Conservation (phyloP, 1,284 basidiomycete genomes). For the Sanghuangporus weigelae region DNA sequence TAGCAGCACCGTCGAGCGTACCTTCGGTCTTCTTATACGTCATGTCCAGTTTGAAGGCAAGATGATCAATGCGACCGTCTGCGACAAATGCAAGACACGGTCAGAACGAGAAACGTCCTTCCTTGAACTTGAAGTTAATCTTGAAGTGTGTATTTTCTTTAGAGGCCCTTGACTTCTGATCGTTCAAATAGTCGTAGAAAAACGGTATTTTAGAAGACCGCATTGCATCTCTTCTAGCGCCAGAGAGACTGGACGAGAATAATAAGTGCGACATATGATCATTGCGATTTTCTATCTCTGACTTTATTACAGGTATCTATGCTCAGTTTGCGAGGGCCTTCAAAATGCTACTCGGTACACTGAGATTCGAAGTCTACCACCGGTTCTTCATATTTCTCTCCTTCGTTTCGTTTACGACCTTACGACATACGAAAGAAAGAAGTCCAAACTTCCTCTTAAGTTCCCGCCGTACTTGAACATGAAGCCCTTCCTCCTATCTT, state of each 20-base stretch:
- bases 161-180: slow-evolving; percentile 1
- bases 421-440: slow-evolving; percentile 72
- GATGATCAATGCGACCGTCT: slow-evolving; percentile 74
- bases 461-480: slow-evolving; percentile 78
- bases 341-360: slow-evolving; percentile 76
- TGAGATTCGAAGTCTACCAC: slow-evolving; percentile 65
- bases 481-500: slow-evolving; percentile 47
- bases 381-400: slow-evolving; percentile 83
- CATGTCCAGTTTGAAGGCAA: slow-evolving; percentile 74
- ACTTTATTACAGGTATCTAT: slow-evolving; percentile 57
- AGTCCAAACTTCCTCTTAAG: slow-evolving; percentile 71
- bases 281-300: background rate
- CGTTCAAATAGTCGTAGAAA: slow-evolving; percentile 39
- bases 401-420: slow-evolving; percentile 86
- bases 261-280: slow-evolving; percentile 53
- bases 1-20: background rate
- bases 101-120: slow-evolving; percentile 69
- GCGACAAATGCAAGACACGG: slow-evolving; percentile 59
- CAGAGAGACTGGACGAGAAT: slow-evolving; percentile 73
- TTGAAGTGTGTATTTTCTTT: slow-evolving; percentile 47
- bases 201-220: slow-evolving; percentile 70
- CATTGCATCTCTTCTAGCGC: slow-evolving; percentile 52
- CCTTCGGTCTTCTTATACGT: background rate
- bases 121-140: slow-evolving; percentile 80
- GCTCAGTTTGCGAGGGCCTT: slow-evolving; percentile 62